Base-by-base conservation (phyloP, 208 protist genomes). In the Trypanosoma platydactyli region DNA sequence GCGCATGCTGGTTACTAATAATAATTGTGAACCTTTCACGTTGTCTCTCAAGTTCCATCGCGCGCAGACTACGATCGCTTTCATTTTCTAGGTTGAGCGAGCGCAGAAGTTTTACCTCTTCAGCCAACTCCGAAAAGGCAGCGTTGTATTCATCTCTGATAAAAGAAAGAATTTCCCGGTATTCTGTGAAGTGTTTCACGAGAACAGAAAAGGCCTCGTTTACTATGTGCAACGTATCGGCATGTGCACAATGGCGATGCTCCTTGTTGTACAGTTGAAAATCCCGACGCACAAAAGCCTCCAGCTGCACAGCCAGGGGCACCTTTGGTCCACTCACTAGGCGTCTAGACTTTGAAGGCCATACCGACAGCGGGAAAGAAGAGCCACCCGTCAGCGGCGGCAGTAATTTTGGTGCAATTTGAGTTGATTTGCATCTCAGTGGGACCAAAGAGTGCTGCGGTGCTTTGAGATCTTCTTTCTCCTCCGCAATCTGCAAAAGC, bases 91-190 rank as follows among this genome's bases (percentile, higher is more conserved):
- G 74, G 27, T 94, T 78, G 27, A 81, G 55, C 13, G 78, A 58
- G 18, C 79, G 58, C 65, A 94, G 79, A 35, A 67, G 69, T 56
- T 77, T 79, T 22, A 87, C 68, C 48, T 84, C 76, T 41, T 79
- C 58, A 0, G 67, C 61, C 51, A 88, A 68, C 49, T 96, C 84
- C 11, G 64, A 51, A 29, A 92, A 68, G 0, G 79, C 78, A n/a
- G 79, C 79, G 41, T 96, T 88, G 76, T 96, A 96, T 66, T 91
- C 88, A 58, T 91, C 84, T 12, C 80, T 79, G 55, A 94, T 94
- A 44, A 92, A 57, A 59, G 73, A 80, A 48, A 96, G 76, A 20
- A 94, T 68, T 41, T 68, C 73, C 29, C 56, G 75, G 72, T 92
- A 96, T 66, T 96, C 86, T 29, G 79, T 38, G 69, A 96, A 96